Evolutionary conservation across 192 early-diverging fungal genomes (phyloP).

Genomic region (Linderina pennispora): DNA sequence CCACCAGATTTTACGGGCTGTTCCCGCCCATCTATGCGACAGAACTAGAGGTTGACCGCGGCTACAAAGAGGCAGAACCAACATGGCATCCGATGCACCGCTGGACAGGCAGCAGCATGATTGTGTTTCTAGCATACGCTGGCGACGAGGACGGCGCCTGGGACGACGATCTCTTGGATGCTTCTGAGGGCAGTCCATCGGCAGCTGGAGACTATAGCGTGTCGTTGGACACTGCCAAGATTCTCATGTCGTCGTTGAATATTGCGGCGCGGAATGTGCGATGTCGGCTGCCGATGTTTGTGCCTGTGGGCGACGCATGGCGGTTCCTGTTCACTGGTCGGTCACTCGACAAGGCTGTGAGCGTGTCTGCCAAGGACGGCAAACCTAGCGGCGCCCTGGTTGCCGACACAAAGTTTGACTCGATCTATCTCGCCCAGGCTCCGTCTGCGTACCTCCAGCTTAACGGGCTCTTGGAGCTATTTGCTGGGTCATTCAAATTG

Average conservation of each 20-base stretch:
- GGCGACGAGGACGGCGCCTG: slow-evolving; percentile 21
- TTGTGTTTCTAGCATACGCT: slow-evolving; percentile 50
- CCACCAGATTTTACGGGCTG: slow-evolving; percentile 23
- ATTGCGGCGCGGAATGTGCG: slow-evolving; percentile 61
- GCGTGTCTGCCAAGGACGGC: neutral
- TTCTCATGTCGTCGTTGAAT: slow-evolving; percentile 58
- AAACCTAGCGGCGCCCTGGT: too few relatives aligned
- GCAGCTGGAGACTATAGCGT: slow-evolving; percentile 36
- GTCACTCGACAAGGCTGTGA: slow-evolving; percentile 2
- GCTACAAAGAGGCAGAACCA: slow-evolving; percentile 19
- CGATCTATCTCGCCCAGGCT: slow-evolving; percentile 20
- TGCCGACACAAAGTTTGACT: slow-evolving; percentile 21
- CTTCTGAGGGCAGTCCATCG: slow-evolving; percentile 10
- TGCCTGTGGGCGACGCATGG: slow-evolving; percentile 48
- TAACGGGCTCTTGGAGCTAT: slow-evolving; percentile 38
- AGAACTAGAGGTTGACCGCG: slow-evolving; percentile 41
- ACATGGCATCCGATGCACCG: slow-evolving; percentile 59
- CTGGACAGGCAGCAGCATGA: slow-evolving; percentile 54
- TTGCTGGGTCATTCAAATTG: slow-evolving; percentile 21
- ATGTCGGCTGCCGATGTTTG: slow-evolving; percentile 60
- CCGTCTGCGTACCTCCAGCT: slow-evolving; percentile 36
- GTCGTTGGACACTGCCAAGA: slow-evolving; percentile 56
- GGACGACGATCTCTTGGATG: slow-evolving; percentile 4
- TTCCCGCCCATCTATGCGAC: slow-evolving; percentile 36
- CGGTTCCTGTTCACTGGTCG: slow-evolving; percentile 35